Conservation (phyloP, 768 basidiomycete genomes). For the Fistulinella prunicolor region DNA sequence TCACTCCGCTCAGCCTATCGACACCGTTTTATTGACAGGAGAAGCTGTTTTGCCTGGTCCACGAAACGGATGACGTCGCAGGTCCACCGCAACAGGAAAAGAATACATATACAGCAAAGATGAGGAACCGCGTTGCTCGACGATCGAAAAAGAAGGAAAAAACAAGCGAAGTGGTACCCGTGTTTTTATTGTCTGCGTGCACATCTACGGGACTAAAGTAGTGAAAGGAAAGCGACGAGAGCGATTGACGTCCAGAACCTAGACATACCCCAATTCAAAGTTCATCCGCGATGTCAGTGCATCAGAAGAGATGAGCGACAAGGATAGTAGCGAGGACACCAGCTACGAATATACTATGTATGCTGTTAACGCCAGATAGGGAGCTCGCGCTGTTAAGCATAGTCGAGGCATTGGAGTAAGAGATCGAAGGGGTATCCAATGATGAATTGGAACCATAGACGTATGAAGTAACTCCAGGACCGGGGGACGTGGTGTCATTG, state of each 20-base stretch:
- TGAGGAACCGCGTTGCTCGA: background rate
- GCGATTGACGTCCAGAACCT: background rate
- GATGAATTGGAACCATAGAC: constrained; percentile 58
- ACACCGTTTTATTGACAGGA: too few species aligned
- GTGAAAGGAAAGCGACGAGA: background rate
- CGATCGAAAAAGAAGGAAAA: background rate
- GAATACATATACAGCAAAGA: background rate
- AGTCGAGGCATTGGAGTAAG: constrained; percentile 57
- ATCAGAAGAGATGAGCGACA: constrained; percentile 21
- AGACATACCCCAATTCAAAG: background rate
- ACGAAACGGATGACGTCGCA: background rate
- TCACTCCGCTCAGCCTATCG: too few species aligned
- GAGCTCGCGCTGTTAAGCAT: constrained; percentile 42
- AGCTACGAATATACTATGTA: constrained; percentile 15
- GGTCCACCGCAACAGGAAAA: background rate
- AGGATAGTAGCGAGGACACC: constrained; percentile 11
- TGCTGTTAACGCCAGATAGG: constrained; percentile 4
- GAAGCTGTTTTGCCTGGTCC: too few species aligned
- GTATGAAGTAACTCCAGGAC: constrained; percentile 56
- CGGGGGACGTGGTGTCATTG: constrained; percentile 44
- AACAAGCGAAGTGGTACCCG: background rate
- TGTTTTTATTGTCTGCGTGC: background rate
- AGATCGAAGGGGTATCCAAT: constrained; percentile 48
- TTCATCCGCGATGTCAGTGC: background rate
- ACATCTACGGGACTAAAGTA: background rate